Conservation (phyloP, 1,284 basidiomycete species). For the Sanghuangporus weigelae region DNA sequence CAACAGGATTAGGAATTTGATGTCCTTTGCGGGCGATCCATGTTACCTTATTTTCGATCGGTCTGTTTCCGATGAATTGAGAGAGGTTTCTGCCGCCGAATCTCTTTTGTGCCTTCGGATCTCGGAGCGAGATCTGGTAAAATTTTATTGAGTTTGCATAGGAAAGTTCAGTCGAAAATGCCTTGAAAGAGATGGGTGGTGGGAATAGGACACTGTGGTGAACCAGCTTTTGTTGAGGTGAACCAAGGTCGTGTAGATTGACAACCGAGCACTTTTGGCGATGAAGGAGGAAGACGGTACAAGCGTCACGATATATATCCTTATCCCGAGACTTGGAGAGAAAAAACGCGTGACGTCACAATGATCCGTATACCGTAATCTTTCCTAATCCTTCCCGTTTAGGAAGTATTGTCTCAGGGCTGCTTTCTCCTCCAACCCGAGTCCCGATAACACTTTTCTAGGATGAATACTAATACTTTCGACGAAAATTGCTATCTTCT, state of each 20-base stretch:
- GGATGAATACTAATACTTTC: not conserved
- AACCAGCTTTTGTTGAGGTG: too few species aligned
- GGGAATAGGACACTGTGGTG: too few species aligned
- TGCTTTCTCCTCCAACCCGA: not conserved
- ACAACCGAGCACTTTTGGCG: too few species aligned
- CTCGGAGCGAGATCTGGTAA: not conserved
- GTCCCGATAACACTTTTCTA: not conserved
- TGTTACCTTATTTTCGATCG: not conserved
- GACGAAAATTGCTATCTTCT: not conserved
- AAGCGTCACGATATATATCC: too few species aligned
- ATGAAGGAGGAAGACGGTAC: too few species aligned
- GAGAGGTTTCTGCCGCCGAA: not conserved
- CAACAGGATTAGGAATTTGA: too few species aligned
- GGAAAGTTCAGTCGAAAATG: too few species aligned
- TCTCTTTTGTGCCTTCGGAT: not conserved
- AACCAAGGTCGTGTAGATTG: too few species aligned
- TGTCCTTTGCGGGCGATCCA: too few species aligned
- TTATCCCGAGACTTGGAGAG: not conserved
- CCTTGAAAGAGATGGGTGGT: too few species aligned
- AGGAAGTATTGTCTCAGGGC: not conserved
- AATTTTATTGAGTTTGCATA: too few species aligned
- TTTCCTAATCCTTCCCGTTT: not conserved
- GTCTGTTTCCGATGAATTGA: not conserved
- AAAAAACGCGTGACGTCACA: conserved; percentile 5
- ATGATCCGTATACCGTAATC: not conserved